Evolutionary conservation across 108 stramenopile species (phyloP), one percentile per base, ranked within the genome.

Genomic region (Conticribra guillardii): DNA sequence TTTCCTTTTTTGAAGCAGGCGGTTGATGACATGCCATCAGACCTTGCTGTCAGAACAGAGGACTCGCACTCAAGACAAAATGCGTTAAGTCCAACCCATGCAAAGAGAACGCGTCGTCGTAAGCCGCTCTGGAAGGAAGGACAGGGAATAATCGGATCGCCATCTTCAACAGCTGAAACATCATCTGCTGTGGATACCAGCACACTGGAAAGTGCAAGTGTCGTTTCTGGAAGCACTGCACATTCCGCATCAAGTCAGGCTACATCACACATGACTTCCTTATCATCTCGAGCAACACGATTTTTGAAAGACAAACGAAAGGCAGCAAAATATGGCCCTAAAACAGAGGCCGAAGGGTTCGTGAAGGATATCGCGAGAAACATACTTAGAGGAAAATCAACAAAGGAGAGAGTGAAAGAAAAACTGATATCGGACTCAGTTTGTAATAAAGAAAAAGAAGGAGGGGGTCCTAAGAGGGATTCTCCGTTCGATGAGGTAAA

Each of bases 291-390:
- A 29, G 76, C 76, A 0, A 70, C 57, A n/a, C 34, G 64, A 34
- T 68, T 78, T 59, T 44, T 78, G 41, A 66, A 64, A 65, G 58
- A 70, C 44, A 78, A 78, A 69, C 51, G 69, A 51, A 48, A 67
- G 44, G 50, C 46, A 26, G 19, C 28, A 17, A 26, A 26, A 22
- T 1, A 55, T 16, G 28, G 24, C 23, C 23, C 54, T 8, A 48
- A 47, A 29, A 16, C 30, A 19, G 60, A 60, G 23, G 33, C 69
- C 0, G 63, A 66, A 24, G 58, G 31, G n/a, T 21, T 65, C 0
- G 73, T 56, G 21, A 64, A 58, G 46, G 53, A 45, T 17, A 50
- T 60, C 18, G 51, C 57, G 21, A 34, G 56, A 49, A 76, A 62
- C 23, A 57, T 67, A 7, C 60, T 76, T 22, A 57, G 54, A 9